Evolutionary conservation across 192 early-diverging fungal species (phyloP).

Genomic region (Umbelopsis isabellina): DNA sequence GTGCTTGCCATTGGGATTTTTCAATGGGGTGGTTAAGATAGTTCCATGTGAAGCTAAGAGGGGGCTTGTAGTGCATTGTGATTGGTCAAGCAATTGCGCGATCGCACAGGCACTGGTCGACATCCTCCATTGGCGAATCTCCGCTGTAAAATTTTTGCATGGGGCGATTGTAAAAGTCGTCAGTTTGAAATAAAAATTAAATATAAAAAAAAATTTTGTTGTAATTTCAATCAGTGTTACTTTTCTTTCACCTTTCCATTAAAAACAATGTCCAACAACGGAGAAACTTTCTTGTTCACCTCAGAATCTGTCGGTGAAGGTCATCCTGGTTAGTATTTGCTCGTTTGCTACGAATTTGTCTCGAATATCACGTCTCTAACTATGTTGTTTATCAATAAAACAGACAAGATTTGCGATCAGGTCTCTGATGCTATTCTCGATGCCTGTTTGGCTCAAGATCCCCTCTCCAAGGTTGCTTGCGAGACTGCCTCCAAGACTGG

Average conservation of each 20-base stretch:
- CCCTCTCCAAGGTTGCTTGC: constrained; percentile 98
- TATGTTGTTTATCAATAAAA: not conserved
- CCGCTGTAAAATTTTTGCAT: constrained; percentile 14
- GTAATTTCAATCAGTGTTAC: not conserved
- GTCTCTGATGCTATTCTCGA: constrained; percentile 99
- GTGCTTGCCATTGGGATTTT: not conserved
- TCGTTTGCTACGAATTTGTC: not conserved
- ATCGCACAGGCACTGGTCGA: constrained; percentile 11
- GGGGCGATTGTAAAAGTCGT: not conserved
- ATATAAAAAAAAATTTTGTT: constrained; percentile 5
- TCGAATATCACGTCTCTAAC: not conserved
- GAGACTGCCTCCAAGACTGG: constrained; percentile 99
- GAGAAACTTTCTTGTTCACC: constrained; percentile 97
- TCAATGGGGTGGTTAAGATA: not conserved
- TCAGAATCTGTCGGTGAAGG: constrained; percentile 99
- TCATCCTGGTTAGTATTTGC: constrained; percentile 78
- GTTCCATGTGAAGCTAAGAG: constrained; percentile 11
- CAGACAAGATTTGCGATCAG: constrained; percentile 99
- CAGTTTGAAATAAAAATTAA: not conserved
- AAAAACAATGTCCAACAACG: constrained; percentile 30
- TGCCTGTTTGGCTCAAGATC: constrained; percentile 92
- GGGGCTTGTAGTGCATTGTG: not conserved
- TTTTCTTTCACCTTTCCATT: not conserved
- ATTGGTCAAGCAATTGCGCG: constrained; percentile 8
- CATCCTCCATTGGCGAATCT: not conserved